Evolutionary conservation across 179 eudicot genomes (phyloP), one percentile per base, ranked within the genome.

Genomic region (Vitellaria paradoxa): DNA sequence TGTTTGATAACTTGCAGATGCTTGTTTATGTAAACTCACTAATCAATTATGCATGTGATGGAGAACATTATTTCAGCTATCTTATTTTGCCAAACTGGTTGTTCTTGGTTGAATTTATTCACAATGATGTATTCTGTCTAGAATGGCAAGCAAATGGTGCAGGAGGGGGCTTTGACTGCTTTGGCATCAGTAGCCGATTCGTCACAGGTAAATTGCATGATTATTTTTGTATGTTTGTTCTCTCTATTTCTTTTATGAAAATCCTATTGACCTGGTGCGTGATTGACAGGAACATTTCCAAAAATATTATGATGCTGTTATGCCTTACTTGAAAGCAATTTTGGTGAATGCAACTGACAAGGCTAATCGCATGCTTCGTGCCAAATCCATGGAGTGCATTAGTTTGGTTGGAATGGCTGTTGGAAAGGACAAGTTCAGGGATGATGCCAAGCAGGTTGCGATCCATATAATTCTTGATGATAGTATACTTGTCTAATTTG

Each of bases 101-200:
- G 18, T 65, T 24, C 45, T 30, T 65, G 42, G 45, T 57, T 74
- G 77, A 13, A 37, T 7, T 74, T 61, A 62, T 3, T 1, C 68
- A 42, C 10, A 37, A 2, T 74, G 23, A 8, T 13, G 37, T 11
- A 21, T n/a, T 74, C 56, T 65, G 30, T 86, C 60, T 82, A 94
- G 98, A 92, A 92, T 77, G 95, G 96, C 73, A 94, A 94, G 80
- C 98, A 91, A 91, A 86, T 94, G 94, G 97, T 94, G 62, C 98
- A 94, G 78, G 98, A 94, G 80, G 98, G 96, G 79, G 96, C 98
- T 55, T 82, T 92, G 83, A 91, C 96, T 80, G 97, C 98, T 76
- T 85, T 94, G 82, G 98, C 97, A 81, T 92, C 98, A 30, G 98
- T 92, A 64, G 98, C 98, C 20, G 97, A 92, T 85, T 92, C 98